These are phyloP conservation scores for Xylaria sp. DNA, from an alignment of 2,329 filamentous ascomycete genomes.

Conservation along the genomic window DNA sequence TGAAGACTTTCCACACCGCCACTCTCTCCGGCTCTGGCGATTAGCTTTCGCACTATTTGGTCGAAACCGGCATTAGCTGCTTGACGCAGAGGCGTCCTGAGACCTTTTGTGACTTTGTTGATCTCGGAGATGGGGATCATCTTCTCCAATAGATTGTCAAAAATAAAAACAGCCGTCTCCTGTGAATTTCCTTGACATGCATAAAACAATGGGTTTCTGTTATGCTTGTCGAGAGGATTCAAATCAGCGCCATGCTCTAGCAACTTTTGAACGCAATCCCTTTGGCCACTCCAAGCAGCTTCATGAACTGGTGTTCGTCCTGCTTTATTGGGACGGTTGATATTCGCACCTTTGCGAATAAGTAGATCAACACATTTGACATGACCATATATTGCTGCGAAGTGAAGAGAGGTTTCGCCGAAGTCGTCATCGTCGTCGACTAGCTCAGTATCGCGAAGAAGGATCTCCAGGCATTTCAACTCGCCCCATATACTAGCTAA, in stretches of 20 bases:
- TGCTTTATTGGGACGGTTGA: background rate
- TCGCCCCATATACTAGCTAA: slow-evolving; percentile 12
- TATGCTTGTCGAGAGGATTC: background rate
- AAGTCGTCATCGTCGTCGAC: slow-evolving; percentile 1
- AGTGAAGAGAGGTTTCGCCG: slow-evolving; percentile 3
- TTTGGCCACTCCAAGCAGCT: background rate
- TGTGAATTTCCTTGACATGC: slow-evolving; percentile 3
- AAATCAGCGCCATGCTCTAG: slow-evolving; percentile 9
- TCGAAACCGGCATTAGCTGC: background rate
- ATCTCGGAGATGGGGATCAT: background rate
- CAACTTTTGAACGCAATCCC: background rate
- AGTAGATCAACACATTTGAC: slow-evolving; percentile 12
- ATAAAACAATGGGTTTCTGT: slow-evolving; percentile 3
- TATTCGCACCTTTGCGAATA: background rate
- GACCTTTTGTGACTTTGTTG: slow-evolving; percentile 8
- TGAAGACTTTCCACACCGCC: background rate
- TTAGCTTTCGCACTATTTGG: slow-evolving; percentile 1
- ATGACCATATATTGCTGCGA: background rate
- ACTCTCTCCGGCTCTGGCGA: background rate
- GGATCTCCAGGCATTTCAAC: slow-evolving; percentile 3
- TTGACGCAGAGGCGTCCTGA: background rate
- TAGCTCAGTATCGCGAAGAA: background rate
- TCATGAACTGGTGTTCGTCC: background rate
- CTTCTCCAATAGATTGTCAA: background rate
- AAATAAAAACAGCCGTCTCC: slow-evolving; percentile 2